Percentiles rank a stretch among this genome's conserved stretches.
Conservation (phyloP, 2,329 filamentous ascomycete genomes). For the Hymenoscyphus occultus region DNA sequence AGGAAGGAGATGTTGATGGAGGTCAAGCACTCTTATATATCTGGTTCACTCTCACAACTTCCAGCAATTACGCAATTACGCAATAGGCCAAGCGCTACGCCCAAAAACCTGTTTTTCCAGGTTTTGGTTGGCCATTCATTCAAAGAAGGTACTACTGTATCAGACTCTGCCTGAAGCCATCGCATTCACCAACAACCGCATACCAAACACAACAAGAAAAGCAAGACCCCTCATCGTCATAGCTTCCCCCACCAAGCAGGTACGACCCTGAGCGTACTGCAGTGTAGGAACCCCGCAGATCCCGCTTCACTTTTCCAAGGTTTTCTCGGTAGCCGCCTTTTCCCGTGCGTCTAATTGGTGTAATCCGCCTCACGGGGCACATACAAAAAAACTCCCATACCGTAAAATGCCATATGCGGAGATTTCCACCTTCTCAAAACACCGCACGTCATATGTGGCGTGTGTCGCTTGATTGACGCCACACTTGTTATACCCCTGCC, state of each 20-base stretch:
- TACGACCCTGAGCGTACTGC: neutral
- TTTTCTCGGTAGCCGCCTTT: neutral
- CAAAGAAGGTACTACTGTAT: no score
- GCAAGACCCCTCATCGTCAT: conserved; percentile 1
- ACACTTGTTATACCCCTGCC: no score
- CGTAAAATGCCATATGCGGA: neutral
- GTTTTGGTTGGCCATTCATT: neutral
- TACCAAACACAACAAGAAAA: neutral
- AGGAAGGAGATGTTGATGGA: neutral
- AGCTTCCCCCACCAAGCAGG: neutral
- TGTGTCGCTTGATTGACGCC: neutral
- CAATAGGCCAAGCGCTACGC: neutral
- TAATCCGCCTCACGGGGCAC: neutral
- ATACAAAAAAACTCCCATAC: neutral
- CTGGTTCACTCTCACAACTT: neutral
- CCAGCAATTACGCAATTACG: conserved; percentile 2
- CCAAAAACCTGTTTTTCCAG: conserved; percentile 4
- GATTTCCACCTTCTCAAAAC: neutral
- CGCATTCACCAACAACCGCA: neutral
- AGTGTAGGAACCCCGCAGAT: neutral
- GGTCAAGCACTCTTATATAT: neutral
- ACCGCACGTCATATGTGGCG: neutral
- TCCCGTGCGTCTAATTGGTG: neutral
- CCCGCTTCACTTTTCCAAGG: neutral
- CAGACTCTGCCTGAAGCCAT: neutral